Percentiles rank a stretch among this genome's conserved stretches.
These are phyloP conservation scores for Carex arenaria DNA, from an alignment of 202 grass and related monocot genomes.

Conservation along the genomic window DNA sequence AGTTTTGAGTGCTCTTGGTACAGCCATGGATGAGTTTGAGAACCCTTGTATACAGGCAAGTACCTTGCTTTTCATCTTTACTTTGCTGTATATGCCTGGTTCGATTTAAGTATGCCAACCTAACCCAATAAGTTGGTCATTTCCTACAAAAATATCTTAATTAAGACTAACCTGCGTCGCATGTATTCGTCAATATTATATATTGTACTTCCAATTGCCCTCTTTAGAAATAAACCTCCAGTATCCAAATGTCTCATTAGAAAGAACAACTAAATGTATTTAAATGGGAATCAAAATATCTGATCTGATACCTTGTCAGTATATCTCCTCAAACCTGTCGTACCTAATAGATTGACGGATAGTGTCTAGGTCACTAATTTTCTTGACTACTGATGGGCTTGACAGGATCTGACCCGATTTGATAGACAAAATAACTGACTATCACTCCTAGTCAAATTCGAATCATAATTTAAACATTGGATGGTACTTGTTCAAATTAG, in stretches of 20 bases:
- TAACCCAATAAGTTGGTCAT: not conserved
- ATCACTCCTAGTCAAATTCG: not conserved
- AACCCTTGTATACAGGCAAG: constrained; percentile 83
- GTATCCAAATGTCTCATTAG: not conserved
- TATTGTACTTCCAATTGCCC: no score
- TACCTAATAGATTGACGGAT: not conserved
- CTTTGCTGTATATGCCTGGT: not conserved
- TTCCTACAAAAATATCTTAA: not conserved
- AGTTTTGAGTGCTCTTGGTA: constrained; percentile 50
- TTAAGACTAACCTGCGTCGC: not conserved
- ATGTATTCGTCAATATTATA: not conserved
- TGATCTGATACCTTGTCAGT: not conserved
- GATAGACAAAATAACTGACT: not conserved
- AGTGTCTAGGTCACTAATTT: not conserved
- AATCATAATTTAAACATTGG: not conserved
- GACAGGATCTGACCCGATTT: not conserved
- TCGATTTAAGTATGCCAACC: not conserved
- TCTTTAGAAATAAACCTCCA: not conserved
- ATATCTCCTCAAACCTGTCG: not conserved
- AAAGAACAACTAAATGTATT: not conserved
- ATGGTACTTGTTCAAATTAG: constrained; percentile 6
- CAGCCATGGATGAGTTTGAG: constrained; percentile 77
- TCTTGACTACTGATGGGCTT: not conserved
- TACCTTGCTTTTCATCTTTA: constrained; percentile 12
- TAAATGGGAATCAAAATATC: not conserved